These are phyloP conservation scores for Populus alba DNA, from an alignment of 345 rosid genomes.

Conservation along the genomic window DNA sequence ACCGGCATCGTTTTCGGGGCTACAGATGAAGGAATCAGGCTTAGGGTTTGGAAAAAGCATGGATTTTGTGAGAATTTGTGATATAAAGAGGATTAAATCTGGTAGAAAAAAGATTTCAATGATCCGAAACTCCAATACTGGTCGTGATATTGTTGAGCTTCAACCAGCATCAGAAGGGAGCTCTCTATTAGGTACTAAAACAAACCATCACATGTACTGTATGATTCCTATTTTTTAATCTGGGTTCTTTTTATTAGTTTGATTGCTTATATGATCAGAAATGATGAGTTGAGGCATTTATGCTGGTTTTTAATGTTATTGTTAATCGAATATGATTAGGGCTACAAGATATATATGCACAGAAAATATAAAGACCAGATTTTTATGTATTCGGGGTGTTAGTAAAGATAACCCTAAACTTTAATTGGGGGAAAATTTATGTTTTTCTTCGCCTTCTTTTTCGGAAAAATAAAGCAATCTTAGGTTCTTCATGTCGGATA, in stretches of 20 bases:
- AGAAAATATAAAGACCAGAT: not conserved
- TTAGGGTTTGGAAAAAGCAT: constrained; percentile 56
- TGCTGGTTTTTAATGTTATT: not conserved
- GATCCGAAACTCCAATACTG: constrained; percentile 59
- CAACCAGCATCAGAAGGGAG: constrained; percentile 85
- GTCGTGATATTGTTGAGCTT: constrained; percentile 65
- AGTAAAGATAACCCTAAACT: not conserved
- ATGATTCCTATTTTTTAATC: too few species aligned
- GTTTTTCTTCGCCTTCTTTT: not conserved
- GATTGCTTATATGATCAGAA: not conserved
- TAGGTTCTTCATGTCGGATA: not conserved
- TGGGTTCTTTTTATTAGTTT: too few species aligned
- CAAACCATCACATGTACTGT: not conserved
- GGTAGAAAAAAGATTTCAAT: constrained; percentile 45
- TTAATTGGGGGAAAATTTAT: not conserved
- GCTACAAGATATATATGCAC: not conserved
- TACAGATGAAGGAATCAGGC: constrained; percentile 54
- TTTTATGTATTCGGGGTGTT: not conserved
- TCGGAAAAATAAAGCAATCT: not conserved
- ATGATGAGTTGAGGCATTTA: not conserved
- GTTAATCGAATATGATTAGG: not conserved
- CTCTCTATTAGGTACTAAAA: constrained; percentile 70
- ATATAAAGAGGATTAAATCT: constrained; percentile 49
- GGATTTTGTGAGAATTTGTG: constrained; percentile 65
- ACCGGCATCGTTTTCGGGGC: constrained; percentile 62